These are phyloP conservation scores for Cordyceps cateniannulata DNA, from an alignment of 2,329 filamentous ascomycete species.

Conservation along the genomic window DNA sequence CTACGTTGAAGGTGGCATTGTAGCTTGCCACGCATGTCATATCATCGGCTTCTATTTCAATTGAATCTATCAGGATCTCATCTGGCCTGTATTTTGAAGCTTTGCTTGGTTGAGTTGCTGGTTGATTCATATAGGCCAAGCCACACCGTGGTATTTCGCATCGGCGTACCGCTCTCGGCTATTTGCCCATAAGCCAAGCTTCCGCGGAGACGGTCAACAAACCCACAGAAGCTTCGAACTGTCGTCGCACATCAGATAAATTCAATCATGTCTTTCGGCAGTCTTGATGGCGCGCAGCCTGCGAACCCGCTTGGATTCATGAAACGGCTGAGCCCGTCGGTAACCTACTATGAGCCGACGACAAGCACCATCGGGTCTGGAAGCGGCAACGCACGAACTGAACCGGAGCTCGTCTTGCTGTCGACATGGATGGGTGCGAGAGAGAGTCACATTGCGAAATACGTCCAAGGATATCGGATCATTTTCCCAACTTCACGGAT, in stretches of 20 bases:
- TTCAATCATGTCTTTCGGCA: background rate
- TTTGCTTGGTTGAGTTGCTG: background rate
- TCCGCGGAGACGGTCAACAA: background rate
- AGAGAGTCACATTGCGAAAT: conserved; percentile 46
- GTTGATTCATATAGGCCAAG: background rate
- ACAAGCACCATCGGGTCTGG: background rate
- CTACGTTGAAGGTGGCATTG: background rate
- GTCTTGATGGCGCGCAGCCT: background rate
- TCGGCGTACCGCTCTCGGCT: background rate
- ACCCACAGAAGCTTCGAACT: background rate
- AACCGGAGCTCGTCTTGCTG: conserved; percentile 41
- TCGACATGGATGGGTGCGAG: conserved; percentile 46
- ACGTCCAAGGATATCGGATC: conserved; percentile 37
- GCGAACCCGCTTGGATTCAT: conserved; percentile 4
- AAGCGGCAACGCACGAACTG: conserved; percentile 2
- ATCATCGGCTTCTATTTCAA: background rate
- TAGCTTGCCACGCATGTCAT: background rate
- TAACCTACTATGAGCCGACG: conserved; percentile 28
- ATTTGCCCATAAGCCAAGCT: background rate
- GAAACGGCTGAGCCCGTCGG: conserved; percentile 27
- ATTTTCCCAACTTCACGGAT: conserved; percentile 40
- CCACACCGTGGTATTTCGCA: background rate
- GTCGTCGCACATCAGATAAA: too few species aligned
- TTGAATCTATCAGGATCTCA: background rate
- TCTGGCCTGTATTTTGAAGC: background rate